Conservation (phyloP, 2,329 filamentous ascomycete genomes). For the Chalaropsis ovoidea region DNA sequence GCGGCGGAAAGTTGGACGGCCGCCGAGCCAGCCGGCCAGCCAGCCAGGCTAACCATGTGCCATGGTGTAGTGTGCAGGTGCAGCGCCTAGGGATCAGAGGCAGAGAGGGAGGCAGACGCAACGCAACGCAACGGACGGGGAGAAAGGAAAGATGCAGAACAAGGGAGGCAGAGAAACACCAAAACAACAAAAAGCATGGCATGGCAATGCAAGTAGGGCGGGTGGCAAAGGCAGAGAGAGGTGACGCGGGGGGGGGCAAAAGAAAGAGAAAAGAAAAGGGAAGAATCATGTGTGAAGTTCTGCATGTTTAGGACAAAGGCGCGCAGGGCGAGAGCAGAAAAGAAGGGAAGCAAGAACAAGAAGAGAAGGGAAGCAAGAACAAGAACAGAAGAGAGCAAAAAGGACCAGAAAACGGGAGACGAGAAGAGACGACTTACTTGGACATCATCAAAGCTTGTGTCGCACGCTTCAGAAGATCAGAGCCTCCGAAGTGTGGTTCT, state of each 20-base stretch:
- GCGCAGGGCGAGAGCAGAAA: neutral
- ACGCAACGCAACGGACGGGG: neutral
- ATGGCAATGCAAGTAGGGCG: neutral
- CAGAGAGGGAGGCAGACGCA: neutral
- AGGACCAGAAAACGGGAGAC: slow-evolving; percentile 25
- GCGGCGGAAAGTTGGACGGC: neutral
- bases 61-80: too few relatives aligned
- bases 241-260: neutral
- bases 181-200: slow-evolving; percentile 8
- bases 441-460: slow-evolving; percentile 56
- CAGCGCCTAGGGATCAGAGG: neutral
- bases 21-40: neutral
- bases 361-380: slow-evolving; percentile 3
- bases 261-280: neutral
- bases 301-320: neutral
- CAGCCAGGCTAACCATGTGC: too few relatives aligned
- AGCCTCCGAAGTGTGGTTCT: slow-evolving; percentile 35
- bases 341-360: neutral
- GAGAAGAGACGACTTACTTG: slow-evolving; percentile 40
- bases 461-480: slow-evolving; percentile 49
- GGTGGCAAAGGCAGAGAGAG: neutral
- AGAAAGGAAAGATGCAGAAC: slow-evolving; percentile 19
- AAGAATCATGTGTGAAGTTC: neutral
- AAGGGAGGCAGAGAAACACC: neutral
- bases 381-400: slow-evolving; percentile 17